Base-by-base conservation (phyloP, 768 basidiomycete genomes). In the Lactarius psammicola region DNA sequence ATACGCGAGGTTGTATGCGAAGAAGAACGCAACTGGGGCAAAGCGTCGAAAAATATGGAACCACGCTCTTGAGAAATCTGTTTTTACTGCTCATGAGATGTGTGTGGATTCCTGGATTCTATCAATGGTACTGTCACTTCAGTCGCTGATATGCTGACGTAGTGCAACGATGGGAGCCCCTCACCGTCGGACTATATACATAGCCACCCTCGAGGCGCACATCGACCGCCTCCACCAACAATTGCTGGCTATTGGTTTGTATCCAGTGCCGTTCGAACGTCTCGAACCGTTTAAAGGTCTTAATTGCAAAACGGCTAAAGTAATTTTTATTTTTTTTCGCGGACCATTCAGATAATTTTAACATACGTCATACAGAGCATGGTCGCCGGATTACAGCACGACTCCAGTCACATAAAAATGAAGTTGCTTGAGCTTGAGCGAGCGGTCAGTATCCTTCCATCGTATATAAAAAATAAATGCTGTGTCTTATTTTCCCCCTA, bases 31-130 rank as follows among this genome's bases (percentile, higher is more conserved):
- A 17, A 81, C 84, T 56, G 82, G 82, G 56, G 79, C 82, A 6
- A 90, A 90, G 75, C 84, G 87, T 4, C 82, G 89, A 20, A 87
- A 85, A 72, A 87, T 88, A 18, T 92, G 90, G 90, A 87, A 87
- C 57, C 90, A 90, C 68, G 84, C 85, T 1, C 82, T 90, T 64
- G 90, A 92, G 75, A 90, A 90, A 72, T 79, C 80, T 17, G 78
- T 91, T 30, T 91, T 91, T 75, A 80, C 77, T 7, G 81, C 87
- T 0, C 82, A 83, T 56, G 89, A 92, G 74, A 72, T 92, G 87
- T 88, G 67, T 58, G 82, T 80, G 18, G 38, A 36, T 57, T 33
- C 38, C 36, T 80, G 18, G 38, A 36, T 57, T 33, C 38, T 34
- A 56, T 62, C 38, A 56, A 44, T 26, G 9, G 36, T 26, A 42